These are phyloP conservation scores for Backusella mclennaniae DNA, from an alignment of 192 early-diverging fungal genomes.

Conservation along the genomic window DNA sequence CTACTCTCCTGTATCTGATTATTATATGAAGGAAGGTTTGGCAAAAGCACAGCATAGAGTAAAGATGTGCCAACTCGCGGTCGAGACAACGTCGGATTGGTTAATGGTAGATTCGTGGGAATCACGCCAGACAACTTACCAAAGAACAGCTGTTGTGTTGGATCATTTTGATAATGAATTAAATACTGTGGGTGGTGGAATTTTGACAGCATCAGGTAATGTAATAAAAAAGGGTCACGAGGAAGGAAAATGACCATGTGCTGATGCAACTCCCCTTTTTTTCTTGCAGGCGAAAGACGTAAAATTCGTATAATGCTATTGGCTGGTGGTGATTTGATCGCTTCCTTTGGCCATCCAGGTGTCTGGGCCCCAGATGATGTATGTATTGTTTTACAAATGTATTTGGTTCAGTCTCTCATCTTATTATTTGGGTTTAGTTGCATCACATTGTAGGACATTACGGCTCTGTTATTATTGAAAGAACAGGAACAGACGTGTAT, in stretches of 20 bases:
- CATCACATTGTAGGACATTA: conserved; percentile 89
- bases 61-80: conserved; percentile 89
- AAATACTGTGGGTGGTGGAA: conserved; percentile 73
- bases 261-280: not conserved
- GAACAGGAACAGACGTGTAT: conserved; percentile 93
- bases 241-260: not conserved
- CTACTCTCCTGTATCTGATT: conserved; percentile 95
- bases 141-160: conserved; percentile 85
- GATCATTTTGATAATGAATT: conserved; percentile 94
- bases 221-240: no score
- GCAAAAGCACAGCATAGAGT: conserved; percentile 87
- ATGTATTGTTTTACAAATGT: conserved; percentile 33
- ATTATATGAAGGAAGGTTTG: conserved; percentile 91
- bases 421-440: not conserved
- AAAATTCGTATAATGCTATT: conserved; percentile 87
- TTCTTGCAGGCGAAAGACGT: conserved; percentile 45
- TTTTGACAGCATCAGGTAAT: conserved; percentile 59
- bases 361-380: conserved; percentile 90
- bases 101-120: conserved; percentile 99
- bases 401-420: not conserved
- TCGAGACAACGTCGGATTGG: conserved; percentile 81
- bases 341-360: conserved; percentile 89
- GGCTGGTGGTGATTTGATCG: conserved; percentile 96
- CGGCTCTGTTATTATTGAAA: conserved; percentile 94
- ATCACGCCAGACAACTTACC: conserved; percentile 73